phyloP scores from a whole-genome alignment of 2,329 filamentous ascomycete species.

The Cadophora sp. region DNA sequence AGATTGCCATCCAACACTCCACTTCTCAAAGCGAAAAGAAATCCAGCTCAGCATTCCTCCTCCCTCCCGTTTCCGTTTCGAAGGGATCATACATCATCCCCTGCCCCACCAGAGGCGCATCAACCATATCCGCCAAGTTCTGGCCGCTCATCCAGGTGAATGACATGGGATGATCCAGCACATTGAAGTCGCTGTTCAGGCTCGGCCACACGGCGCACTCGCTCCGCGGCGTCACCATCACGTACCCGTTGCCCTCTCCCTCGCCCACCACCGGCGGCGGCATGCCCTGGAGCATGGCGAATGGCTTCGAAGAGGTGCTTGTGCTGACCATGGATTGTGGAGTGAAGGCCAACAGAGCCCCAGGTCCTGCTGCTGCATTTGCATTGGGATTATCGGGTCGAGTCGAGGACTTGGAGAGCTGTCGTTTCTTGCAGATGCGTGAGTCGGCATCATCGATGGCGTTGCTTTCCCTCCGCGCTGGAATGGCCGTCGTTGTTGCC shows the following conservation, averaged over 20 bases:
- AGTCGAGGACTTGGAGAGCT: not conserved
- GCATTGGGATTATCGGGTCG: not conserved
- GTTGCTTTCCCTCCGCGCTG: not conserved
- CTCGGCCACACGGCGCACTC: not conserved
- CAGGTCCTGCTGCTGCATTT: not conserved
- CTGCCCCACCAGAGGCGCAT: not conserved
- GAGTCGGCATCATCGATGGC: not conserved
- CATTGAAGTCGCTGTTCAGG: slow-evolving; percentile 58
- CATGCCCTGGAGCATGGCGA: not conserved
- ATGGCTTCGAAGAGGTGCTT: not conserved
- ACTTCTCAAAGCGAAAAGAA: not conserved
- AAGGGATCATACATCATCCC: not conserved
- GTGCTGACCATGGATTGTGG: not conserved
- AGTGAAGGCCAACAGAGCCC: not conserved
- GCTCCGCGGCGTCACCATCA: not conserved
- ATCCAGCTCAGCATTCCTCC: not conserved
- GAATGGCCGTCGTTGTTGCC: not conserved
- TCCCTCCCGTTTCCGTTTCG: not conserved
- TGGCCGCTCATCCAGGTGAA: not conserved
- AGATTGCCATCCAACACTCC: not conserved
- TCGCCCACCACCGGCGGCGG: not conserved
- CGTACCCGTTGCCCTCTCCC: not conserved
- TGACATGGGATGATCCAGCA: slow-evolving; percentile 51
- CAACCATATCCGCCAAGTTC: not conserved
- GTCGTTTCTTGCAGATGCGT: not conserved